Conservation (phyloP, 2,329 filamentous ascomycete species). For the Stemphylium vesicarium region DNA sequence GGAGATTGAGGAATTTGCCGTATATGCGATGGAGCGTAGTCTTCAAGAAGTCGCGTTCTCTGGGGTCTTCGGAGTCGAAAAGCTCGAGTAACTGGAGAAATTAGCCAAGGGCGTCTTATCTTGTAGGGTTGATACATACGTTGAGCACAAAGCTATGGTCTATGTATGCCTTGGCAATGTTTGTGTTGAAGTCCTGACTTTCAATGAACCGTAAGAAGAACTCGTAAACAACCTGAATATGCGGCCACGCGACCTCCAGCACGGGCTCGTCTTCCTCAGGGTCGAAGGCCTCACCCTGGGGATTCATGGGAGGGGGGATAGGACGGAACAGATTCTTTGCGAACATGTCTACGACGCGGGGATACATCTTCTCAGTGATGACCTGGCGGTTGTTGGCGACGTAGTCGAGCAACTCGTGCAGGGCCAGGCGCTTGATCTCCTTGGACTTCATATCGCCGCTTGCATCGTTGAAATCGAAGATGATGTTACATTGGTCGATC, state of each 20-base stretch:
- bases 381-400: slow-evolving; percentile 98
- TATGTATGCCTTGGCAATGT: slow-evolving; percentile 98
- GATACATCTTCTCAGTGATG: slow-evolving; percentile 99
- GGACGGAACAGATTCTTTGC: slow-evolving; percentile 97
- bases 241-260: slow-evolving; percentile 96
- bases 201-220: slow-evolving; percentile 99
- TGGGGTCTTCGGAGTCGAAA: slow-evolving; percentile 96
- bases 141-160: slow-evolving; percentile 96
- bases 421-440: slow-evolving; percentile 95
- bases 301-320: slow-evolving; percentile 95
- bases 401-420: slow-evolving; percentile 96
- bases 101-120: slow-evolving; percentile 21
- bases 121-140: slow-evolving; percentile 49
- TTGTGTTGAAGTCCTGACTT: slow-evolving; percentile 99
- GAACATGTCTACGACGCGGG: slow-evolving; percentile 98
- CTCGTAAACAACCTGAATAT: slow-evolving; percentile 99
- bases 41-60: slow-evolving; percentile 96
- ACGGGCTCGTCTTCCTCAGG: slow-evolving; percentile 98
- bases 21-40: slow-evolving; percentile 98
- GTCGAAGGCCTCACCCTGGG: slow-evolving; percentile 97
- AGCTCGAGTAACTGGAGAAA: slow-evolving; percentile 78
- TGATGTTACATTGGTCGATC: slow-evolving; percentile 99
- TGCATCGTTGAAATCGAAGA: slow-evolving; percentile 99
- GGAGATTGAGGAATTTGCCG: slow-evolving; percentile 96
- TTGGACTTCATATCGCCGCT: slow-evolving; percentile 99